Evolutionary conservation across 768 basidiomycete genomes (phyloP), one percentile per base, ranked within the genome.

Genomic region (Pleurotus salmoneostramineus): DNA sequence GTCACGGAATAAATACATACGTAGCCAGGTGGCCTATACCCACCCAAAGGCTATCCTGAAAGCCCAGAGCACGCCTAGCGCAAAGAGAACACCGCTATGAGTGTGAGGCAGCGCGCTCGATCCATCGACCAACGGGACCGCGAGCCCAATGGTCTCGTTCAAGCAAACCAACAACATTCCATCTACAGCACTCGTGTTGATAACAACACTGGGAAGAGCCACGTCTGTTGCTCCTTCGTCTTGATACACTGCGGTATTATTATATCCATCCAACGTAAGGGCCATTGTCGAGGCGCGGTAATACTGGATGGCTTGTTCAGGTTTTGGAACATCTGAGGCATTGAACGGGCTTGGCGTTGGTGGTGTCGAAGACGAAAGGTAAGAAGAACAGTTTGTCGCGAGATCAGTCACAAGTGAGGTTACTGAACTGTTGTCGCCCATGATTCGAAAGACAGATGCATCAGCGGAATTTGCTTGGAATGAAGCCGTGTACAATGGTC

Each of bases 261-360:
- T 84, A 66, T 86, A 87, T 1, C 80, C 82, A 49, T 86, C 80
- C 5, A 86, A 71, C 0, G 79, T 77, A 5, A 87, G 75, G 3
- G 75, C 79, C 32, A 81, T 74, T 42, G 77, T 80, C 61, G 80
- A 82, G 0, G 83, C 77, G 32, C 85, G 82, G 63, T 80, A 87
- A 63, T 87, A 87, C 56, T 86, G 81, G 4, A 85, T 62, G 0
- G 75, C 77, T 59, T 82, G 76, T 60, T 81, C 77, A 0, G 83
- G 82, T 40, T 65, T 64, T 10, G 74, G 72, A 2, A 62, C 61
- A 31, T 50, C 40, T 2, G 70, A 61, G 17, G 61, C 62, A 59
- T 61, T 54, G 69, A 72, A 69, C 64, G 74, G 65, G 1, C 70
- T 68, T 5, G 68, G 65, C 3, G 69, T 66, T 1, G 62, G 59